Conservation (phyloP, 139 green algal species). For the Chlamydomonas eustigma region DNA sequence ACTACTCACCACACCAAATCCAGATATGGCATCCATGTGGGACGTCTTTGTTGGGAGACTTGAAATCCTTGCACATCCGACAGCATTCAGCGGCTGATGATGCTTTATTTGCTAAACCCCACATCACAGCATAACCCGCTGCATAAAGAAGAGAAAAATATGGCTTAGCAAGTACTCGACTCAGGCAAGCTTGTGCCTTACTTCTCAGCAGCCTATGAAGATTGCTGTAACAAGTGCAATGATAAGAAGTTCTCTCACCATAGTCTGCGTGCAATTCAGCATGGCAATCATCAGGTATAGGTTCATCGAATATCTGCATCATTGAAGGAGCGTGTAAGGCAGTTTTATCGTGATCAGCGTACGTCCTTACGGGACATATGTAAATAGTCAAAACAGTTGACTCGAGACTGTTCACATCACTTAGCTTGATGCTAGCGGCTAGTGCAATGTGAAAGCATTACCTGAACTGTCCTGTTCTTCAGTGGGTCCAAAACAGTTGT, state of each 20-base stretch:
- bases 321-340: too few species aligned
- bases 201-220: too few species aligned
- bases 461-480: too few species aligned
- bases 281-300: constrained; percentile 1
- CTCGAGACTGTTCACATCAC: too few species aligned
- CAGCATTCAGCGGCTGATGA: constrained; percentile 42
- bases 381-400: too few species aligned
- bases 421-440: too few species aligned
- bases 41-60: neutral
- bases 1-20: constrained; percentile 36
- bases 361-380: too few species aligned
- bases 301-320: constrained; percentile 11
- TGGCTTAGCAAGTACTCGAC: too few species aligned
- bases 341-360: too few species aligned
- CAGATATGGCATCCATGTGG: constrained; percentile 38
- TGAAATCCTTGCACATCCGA: constrained; percentile 35
- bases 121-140: constrained; percentile 18
- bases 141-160: neutral
- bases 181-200: too few species aligned
- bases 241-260: neutral
- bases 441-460: too few species aligned
- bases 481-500: too few species aligned
- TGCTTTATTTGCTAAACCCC: constrained; percentile 39
- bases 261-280: constrained; percentile 5
- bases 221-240: neutral